Evolutionary conservation across 2,329 filamentous ascomycete species (phyloP), one percentile per base, ranked within the genome.

Genomic region (Fusarium euwallaceae): DNA sequence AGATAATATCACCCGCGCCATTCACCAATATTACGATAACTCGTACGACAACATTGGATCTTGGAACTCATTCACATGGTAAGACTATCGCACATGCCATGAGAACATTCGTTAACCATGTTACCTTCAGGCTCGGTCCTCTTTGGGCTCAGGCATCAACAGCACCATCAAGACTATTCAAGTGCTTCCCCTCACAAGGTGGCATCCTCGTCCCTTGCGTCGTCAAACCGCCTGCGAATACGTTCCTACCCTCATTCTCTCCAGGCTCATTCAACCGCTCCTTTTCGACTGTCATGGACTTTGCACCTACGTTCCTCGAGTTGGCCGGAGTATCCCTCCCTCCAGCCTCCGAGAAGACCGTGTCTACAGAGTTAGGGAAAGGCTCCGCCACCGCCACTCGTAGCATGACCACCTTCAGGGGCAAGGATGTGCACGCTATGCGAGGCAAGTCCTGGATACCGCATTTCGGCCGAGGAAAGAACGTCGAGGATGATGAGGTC

Each of bases 181-280:
- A 81, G 70, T 81, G 81, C 27, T 85, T 82, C 73, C 83, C 84
- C 3, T 85, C 84, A 2, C 83, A 86, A 62, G 85, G 88, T 4
- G 88, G 88, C 20, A 85, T 88, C 39, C 83, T 87, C 5, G 87
- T 88, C 1, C 88, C 88, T 0, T 86, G 88, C 72, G 81, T 89
- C 9, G 86, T 87, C 29, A 76, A 80, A 9, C 67, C 73, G 2
- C 67, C 71, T 22, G 22, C 48, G 9, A 48, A 51, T 22, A 41
- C 53, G 6, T 56, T 56, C n/a, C 53, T 56, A 7, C 53, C 53
- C 11, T 56, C 53, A 34, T 56, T 56, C 2, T 34, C 53, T 16
- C 53, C 53, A 22, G 53, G 53, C 17, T 56, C 53, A 56, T 36
- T 56, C 9, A 56, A 34, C 29, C 53, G 24, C 6, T 56, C 53